Evolutionary conservation across 2,329 filamentous ascomycete species (phyloP), one percentile per base, ranked within the genome.

Genomic region (Penicillium sp.): DNA sequence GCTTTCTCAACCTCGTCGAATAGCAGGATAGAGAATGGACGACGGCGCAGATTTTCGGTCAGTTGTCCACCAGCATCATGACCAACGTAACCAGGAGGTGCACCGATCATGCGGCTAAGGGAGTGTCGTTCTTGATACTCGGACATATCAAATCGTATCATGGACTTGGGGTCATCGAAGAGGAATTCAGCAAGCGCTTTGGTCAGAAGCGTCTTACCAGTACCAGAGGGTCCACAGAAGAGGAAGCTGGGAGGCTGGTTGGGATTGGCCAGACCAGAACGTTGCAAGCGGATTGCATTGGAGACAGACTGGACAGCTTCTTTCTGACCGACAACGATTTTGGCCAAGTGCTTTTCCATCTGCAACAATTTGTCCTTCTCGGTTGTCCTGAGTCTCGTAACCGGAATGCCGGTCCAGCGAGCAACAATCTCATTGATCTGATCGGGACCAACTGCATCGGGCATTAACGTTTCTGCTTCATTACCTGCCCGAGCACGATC

Each of bases 131-230:
- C 94, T 74, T 99, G 95, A 74, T 99, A 99, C 75, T 99, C 94
- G 5, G 93, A 97, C 94, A 99, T 99, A 72, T 99, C 94, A 77
- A 99, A 96, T 40, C 94, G 89, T 66, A 99, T 96, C 94, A 99
- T 97, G 33, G 93, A 81, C 79, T 97, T 97, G 24, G 93, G 78
- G 65, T 99, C 94, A 70, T 99, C 94, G 77, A 99, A 99, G 26
- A 99, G 81, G 79, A 99, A 99, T 73, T 99, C 94, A 49, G 94
- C 94, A 59, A 99, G 82, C 16, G 93, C 94, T 76, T 99, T 99
- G 62, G 93, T 97, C 57, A 99, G 85, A 20, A 99, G 80, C 18
- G 94, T 99, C 79, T 99, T 99, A 80, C 94, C 94, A 12, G 94
- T 99, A 79, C 94, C 94, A 0, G 93, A 97, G 14, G 94, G 94